Conservation (phyloP, 192 early-diverging fungal species). For the Coemansia sp. region DNA sequence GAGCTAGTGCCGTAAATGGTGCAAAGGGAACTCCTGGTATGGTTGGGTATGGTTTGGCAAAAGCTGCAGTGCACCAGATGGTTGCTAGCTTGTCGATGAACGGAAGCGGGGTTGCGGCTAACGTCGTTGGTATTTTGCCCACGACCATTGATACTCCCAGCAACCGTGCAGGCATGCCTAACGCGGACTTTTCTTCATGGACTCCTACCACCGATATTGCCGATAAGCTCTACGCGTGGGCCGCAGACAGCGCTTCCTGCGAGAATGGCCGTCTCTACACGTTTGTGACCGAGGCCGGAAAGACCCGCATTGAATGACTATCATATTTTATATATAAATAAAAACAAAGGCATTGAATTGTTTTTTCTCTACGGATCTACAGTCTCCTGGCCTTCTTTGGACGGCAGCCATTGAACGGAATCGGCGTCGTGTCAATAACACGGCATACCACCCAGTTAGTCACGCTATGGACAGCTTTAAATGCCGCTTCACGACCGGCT, state of each 20-base stretch:
- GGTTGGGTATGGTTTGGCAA: slow-evolving; percentile 93
- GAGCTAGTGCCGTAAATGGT: slow-evolving; percentile 65
- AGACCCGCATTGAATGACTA: slow-evolving; percentile 27
- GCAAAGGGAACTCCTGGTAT: slow-evolving; percentile 70
- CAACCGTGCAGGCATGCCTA: slow-evolving; percentile 84
- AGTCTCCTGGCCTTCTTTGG: slow-evolving; percentile 86
- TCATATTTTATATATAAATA: too few species aligned
- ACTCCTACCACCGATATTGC: slow-evolving; percentile 77
- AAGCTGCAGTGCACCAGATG: slow-evolving; percentile 91
- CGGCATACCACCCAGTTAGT: slow-evolving; percentile 75
- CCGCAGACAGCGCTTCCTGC: slow-evolving; percentile 17
- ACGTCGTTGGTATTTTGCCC: slow-evolving; percentile 69
- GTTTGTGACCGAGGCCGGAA: slow-evolving; percentile 22
- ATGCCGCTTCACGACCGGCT: slow-evolving; percentile 85
- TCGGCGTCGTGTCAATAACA: slow-evolving; percentile 86
- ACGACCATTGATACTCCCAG: slow-evolving; percentile 86
- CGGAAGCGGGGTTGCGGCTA: slow-evolving; percentile 74
- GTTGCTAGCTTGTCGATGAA: slow-evolving; percentile 67
- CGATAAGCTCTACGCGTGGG: slow-evolving; percentile 38
- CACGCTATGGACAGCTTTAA: slow-evolving; percentile 75
- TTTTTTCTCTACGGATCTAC: slow-evolving; percentile 27
- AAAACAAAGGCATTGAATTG: not conserved
- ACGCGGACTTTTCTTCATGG: slow-evolving; percentile 81
- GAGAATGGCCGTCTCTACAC: slow-evolving; percentile 40
- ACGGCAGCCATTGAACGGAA: slow-evolving; percentile 88